Evolutionary conservation across 2,329 filamentous ascomycete genomes (phyloP), one percentile per base, ranked within the genome.

Genomic region (Sporothrix protearum): DNA sequence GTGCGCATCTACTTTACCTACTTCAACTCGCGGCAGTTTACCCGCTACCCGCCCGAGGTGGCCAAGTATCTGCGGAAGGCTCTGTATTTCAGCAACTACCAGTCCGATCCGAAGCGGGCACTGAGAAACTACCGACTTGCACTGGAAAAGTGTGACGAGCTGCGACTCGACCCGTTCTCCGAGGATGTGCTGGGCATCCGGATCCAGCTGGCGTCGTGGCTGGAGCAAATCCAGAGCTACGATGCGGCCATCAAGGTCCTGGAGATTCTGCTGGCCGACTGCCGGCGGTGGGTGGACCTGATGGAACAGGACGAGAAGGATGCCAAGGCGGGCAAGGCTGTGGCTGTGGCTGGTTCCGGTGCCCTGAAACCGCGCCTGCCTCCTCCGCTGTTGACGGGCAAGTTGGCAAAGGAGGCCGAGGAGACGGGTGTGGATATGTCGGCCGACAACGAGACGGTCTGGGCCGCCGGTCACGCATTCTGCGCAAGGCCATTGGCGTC

Each of bases 141-240:
- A 2, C 84, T 98, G 71, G 85, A 89, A 74, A 85, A 91, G 68
- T 93, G 93, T 71, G 83, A 89, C 67, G 89, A 93, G 77, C 78
- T 91, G 68, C 89, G 89, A 0, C 88, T 99, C 83, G 93, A 98
- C 78, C 93, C 92, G 0, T 96, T 94, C 79, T 94, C 92, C 3
- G 92, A 97, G 76, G 94, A 97, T 79, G 90, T 97, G 45, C 85
- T 97, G 76, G 96, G 96, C 9, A 89, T 98, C 69, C 93, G 94
- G 78, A 90, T 98, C 68, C 89, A 94, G 78, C 85, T 97, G 9
- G 89, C 93, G 0, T 86, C 86, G 10, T 89, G 97, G 85, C 85
- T 97, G 74, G 93, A 97, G 80, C 90, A 91, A 77, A 87, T 92
- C 19, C 86, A 89, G 42, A 88, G 91, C 76, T 89, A 89, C 77